Percentiles rank a stretch among this genome's conserved stretches.
phyloP scores from a whole-genome alignment of 148 eudicot species.

The Chenopodium formosanum region DNA sequence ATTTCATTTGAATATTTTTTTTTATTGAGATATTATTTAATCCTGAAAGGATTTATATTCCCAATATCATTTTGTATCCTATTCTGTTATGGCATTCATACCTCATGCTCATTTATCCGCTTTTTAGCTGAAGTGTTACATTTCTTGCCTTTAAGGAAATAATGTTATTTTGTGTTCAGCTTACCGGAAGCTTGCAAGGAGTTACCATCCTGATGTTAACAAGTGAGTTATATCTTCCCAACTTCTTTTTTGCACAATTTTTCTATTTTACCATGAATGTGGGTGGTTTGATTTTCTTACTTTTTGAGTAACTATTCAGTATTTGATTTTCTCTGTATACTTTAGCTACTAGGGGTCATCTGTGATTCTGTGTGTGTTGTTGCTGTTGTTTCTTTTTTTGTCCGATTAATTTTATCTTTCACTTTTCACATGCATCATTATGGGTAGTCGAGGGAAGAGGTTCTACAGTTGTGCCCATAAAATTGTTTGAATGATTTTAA shows the following conservation, averaged over 20 bases:
- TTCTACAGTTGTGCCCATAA: too few relatives aligned
- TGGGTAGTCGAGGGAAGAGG: background rate
- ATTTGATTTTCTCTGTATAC: background rate
- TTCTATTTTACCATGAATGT: background rate
- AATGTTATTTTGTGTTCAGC: conserved; percentile 47
- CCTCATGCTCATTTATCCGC: background rate
- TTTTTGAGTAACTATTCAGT: background rate
- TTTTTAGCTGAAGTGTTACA: background rate
- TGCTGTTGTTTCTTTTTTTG: background rate
- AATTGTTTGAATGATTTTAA: background rate
- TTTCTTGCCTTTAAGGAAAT: background rate
- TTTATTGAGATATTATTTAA: background rate
- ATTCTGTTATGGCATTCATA: background rate
- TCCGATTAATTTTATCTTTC: background rate
- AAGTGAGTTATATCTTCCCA: conserved; percentile 52
- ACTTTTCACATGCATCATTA: background rate
- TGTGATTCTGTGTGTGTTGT: background rate
- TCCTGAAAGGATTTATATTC: background rate
- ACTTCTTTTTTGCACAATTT: background rate
- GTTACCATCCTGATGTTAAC: conserved; percentile 96
- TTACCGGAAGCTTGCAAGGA: conserved; percentile 96
- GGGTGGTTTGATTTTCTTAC: background rate
- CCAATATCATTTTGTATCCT: background rate
- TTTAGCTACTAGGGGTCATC: background rate
- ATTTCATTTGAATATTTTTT: background rate